Evolutionary conservation across 2,329 filamentous ascomycete genomes (phyloP), one percentile per base, ranked within the genome.

Genomic region (Cyphellophora europaea): DNA sequence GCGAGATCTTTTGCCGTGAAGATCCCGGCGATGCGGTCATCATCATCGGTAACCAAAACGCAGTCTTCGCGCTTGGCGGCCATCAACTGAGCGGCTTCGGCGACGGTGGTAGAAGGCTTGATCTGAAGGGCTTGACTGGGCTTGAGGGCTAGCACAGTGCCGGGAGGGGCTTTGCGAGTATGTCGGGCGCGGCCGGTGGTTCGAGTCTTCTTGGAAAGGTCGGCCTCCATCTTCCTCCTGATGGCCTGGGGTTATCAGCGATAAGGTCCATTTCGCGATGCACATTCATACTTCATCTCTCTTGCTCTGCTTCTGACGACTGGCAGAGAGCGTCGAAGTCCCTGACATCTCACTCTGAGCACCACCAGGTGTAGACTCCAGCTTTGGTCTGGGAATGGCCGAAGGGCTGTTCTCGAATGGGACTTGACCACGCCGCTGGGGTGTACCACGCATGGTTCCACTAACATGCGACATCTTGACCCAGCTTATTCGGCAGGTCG

Each of bases 1-100:
- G 91, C 91, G 56, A 98, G 71, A 68, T 98, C 91, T 69, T 98
- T 98, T 48, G 91, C 91, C 1, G 91, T 98, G 61, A 98, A 98
- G 59, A 98, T 98, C 65, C 91, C 91, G 29, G 91, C 85, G 63
- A 98, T 98, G 30, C 91, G 77, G 54, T 98, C 91, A 61, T 98
- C 88, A 47, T 96, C 89, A 58, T 98, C 91, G 27, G 91, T 98
- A 15, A 98, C 91, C 42, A 98, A 67, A 25, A 98, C 91, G 54
- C 91, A 98, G 60, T 98, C 91, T 62, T 98, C 91, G 52, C 91
- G 76, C 72, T 98, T 98, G 33, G 91, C 91, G 37, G 91, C 91
- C 91, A 98, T 98, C 55, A 98, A 70, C 68, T 98, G 91, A 27
- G 91, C 91, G 32, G 91, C 91, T 65, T 98, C 91, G 45, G 91